phyloP scores from a whole-genome alignment of 148 eudicot species.

The Vaccinium myrtillus region DNA sequence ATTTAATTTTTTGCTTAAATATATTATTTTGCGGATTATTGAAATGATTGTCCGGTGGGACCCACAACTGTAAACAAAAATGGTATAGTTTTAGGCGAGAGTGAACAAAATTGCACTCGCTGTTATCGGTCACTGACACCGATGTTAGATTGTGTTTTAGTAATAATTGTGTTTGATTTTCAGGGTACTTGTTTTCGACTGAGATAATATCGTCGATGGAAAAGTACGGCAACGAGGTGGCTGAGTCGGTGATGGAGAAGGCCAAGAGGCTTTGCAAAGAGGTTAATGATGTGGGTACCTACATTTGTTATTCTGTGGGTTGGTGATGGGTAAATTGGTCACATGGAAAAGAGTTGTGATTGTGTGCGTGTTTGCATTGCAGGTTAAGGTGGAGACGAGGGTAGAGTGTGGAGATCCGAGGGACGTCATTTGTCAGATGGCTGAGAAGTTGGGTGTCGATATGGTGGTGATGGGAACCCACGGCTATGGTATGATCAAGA shows the following conservation, averaged over 20 bases:
- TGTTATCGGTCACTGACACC: too few species aligned
- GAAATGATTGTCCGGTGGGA: too few species aligned
- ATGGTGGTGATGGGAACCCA: conserved; percentile 79
- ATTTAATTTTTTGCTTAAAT: too few species aligned
- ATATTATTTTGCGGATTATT: too few species aligned
- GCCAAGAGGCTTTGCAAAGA: conserved; percentile 58
- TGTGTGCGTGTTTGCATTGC: conserved; percentile 1
- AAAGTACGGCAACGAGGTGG: conserved; percentile 59
- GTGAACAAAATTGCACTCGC: neutral
- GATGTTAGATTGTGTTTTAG: neutral
- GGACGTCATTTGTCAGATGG: conserved; percentile 68
- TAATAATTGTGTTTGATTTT: conserved; percentile 13
- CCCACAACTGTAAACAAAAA: too few species aligned
- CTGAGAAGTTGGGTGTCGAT: conserved; percentile 45
- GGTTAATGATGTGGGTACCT: conserved; percentile 17
- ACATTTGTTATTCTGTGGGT: neutral
- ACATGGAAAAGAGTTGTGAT: neutral
- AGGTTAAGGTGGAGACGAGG: conserved; percentile 62
- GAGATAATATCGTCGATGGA: conserved; percentile 56
- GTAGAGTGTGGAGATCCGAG: conserved; percentile 67
- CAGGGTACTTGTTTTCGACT: conserved; percentile 50
- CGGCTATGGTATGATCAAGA: conserved; percentile 63
- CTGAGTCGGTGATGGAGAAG: conserved; percentile 43
- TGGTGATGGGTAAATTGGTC: neutral
- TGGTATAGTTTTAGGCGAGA: too few species aligned